Evolutionary conservation across 306 rosid genomes (phyloP).

Genomic region (Corylus heterophylla): DNA sequence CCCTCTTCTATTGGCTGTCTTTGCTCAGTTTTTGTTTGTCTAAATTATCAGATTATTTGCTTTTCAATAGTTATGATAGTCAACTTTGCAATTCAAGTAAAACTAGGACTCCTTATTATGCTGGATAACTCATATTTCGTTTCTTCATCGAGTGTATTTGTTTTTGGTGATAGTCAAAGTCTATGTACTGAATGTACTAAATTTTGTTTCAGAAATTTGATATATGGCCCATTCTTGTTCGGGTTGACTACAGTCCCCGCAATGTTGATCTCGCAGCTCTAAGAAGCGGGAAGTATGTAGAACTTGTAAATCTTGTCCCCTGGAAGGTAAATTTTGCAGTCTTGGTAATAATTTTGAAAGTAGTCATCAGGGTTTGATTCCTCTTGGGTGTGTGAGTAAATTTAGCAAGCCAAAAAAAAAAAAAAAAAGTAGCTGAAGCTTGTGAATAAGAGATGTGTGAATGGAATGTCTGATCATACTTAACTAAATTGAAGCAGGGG

Average conservation of each 20-base stretch:
- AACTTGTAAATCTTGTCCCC: constrained; percentile 87
- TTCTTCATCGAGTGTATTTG: background rate
- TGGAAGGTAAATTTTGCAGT: constrained; percentile 74
- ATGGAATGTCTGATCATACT: constrained; percentile 26
- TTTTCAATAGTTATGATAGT: constrained; percentile 18
- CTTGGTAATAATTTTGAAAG: constrained; percentile 1
- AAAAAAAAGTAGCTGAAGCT: background rate
- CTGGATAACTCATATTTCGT: background rate
- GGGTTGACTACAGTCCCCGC: constrained; percentile 87
- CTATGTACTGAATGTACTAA: constrained; percentile 23
- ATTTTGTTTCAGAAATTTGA: constrained; percentile 77
- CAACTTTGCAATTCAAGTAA: constrained; percentile 13
- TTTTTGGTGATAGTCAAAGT: background rate
- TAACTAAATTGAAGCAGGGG: constrained; percentile 60
- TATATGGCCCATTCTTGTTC: constrained; percentile 76
- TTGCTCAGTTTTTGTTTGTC: background rate
- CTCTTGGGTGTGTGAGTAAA: background rate
- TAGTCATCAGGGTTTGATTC: background rate
- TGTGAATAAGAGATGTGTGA: constrained; percentile 12
- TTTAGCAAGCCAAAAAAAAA: background rate
- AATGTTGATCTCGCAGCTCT: constrained; percentile 87
- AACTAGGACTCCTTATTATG: constrained; percentile 18
- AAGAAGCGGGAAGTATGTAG: constrained; percentile 84
- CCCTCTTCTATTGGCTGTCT: background rate
- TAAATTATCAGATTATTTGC: background rate